A percentile compares a stretch with the other conserved stretches of the same genome.
These are phyloP conservation scores for Rosellinia necatrix DNA, from an alignment of 2,329 filamentous ascomycete genomes.

Conservation along the genomic window DNA sequence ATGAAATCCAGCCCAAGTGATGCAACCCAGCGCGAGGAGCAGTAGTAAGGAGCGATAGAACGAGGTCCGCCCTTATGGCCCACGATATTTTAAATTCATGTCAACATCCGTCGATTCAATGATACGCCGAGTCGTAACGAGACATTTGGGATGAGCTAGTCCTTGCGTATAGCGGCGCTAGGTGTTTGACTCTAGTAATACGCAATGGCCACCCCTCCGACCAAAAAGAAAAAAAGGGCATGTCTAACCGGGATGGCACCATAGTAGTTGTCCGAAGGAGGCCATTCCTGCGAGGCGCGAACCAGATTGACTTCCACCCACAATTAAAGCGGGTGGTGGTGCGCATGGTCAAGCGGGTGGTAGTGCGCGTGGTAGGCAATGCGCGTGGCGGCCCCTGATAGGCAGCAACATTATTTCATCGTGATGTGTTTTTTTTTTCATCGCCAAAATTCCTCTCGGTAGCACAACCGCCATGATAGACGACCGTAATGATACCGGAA, in stretches of 20 bases:
- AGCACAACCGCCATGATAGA: neutral
- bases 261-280: constrained; percentile 9
- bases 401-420: constrained; percentile 10
- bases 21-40: neutral
- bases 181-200: constrained; percentile 4
- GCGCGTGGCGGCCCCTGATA: constrained; percentile 25
- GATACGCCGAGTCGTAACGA: neutral
- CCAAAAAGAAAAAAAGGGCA: neutral
- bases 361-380: too few species aligned
- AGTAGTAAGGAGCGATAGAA: neutral
- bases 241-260: constrained; percentile 15
- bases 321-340: constrained; percentile 4
- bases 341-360: too few species aligned
- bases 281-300: neutral
- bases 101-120: constrained; percentile 3
- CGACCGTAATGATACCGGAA: constrained; percentile 5
- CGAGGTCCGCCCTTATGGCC: neutral
- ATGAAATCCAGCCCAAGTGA: constrained; percentile 1
- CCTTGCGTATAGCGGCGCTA: neutral
- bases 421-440: neutral
- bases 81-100: neutral
- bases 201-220: neutral
- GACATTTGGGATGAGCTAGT: constrained; percentile 12
- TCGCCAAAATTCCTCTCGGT: constrained; percentile 1
- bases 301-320: constrained; percentile 6